Base-by-base conservation (phyloP, 352 stramenopile genomes). In the Globisporangium carolinianum region DNA sequence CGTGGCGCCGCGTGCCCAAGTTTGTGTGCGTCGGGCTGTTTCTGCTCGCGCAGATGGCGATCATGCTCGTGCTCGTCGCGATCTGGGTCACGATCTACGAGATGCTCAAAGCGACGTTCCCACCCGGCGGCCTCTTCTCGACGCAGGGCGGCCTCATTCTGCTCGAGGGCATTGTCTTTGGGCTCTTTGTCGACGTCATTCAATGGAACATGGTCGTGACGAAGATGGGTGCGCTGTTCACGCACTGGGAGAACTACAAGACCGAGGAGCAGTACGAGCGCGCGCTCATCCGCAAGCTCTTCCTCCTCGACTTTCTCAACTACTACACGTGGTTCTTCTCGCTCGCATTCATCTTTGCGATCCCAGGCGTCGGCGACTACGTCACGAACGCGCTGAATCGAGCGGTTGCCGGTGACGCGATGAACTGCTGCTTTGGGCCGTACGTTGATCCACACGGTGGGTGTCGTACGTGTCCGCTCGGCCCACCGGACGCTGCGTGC, bases 281-380 rank as follows among this genome's bases (percentile, higher is more conserved):
- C 52, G 72, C 83, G 12, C 62, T 95, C 39, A 86, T 95, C 51
- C 76, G 80, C 12, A 94, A 95, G 59, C 67, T 95, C 11, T 91
- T 95, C 48, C 42, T 91, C 46, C 62, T 95, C 32, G 86, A 95
- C 52, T 95, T 95, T 51, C 66, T 95, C 36, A 95, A 95, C 71
- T 95, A 95, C 72, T 95, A 93, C 69, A 95, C 84, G 56, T 95
- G 86, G 86, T 95, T 95, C 67, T 95, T 95, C 65, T 90, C 77
- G 62, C 78, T 95, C 39, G 83, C 86, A 12, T 95, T 95, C 61
- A 72, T 95, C 12, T 94, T 91, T 58, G 86, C 94, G 60, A 89
- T 95, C 49, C 83, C 86, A 1, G 83, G 83, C 17, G 72, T 89
- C 38, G 86, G 83, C 17, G 83, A 94, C 63, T 87, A 86, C 60